phyloP scores from a whole-genome alignment of 2,329 filamentous ascomycete species.

The Sarocladiaceae sp. region DNA sequence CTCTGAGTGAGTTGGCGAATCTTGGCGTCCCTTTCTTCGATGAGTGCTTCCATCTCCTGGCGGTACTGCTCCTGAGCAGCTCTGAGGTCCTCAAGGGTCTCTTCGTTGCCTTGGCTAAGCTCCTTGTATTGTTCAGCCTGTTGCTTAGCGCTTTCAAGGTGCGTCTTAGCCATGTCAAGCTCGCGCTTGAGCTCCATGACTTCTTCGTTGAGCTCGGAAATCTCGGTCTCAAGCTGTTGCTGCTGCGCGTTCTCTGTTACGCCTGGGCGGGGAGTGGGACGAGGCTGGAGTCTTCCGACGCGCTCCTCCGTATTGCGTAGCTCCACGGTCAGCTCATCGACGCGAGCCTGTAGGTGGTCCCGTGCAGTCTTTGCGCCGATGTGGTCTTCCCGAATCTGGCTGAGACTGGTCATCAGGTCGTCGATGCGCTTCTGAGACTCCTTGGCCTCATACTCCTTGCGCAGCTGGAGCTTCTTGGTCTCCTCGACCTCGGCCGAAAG shows the following conservation, averaged over 20 bases:
- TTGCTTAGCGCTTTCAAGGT: slow-evolving; percentile 73
- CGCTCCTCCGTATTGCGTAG: slow-evolving; percentile 86
- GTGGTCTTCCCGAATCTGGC: slow-evolving; percentile 79
- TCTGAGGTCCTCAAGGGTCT: slow-evolving; percentile 73
- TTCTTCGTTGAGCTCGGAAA: slow-evolving; percentile 77
- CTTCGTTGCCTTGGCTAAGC: slow-evolving; percentile 81
- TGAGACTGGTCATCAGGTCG: slow-evolving; percentile 74
- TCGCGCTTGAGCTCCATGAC: slow-evolving; percentile 82
- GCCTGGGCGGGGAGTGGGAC: slow-evolving; percentile 58
- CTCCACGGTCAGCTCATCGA: slow-evolving; percentile 84
- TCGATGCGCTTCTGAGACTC: slow-evolving; percentile 90
- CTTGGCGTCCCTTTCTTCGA: slow-evolving; percentile 71
- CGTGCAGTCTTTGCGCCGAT: slow-evolving; percentile 78
- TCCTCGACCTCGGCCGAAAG: slow-evolving; percentile 79
- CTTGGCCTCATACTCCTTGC: slow-evolving; percentile 85
- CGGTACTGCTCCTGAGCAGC: slow-evolving; percentile 79
- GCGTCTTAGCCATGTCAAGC: slow-evolving; percentile 71
- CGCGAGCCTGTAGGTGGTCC: slow-evolving; percentile 81
- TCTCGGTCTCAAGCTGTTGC: slow-evolving; percentile 50
- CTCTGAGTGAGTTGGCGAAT: slow-evolving; percentile 79
- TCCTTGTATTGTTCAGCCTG: slow-evolving; percentile 84
- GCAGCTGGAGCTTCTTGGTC: slow-evolving; percentile 70
- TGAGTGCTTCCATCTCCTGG: slow-evolving; percentile 72
- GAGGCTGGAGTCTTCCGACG: slow-evolving; percentile 72
- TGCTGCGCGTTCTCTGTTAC: slow-evolving; percentile 37